Percentiles rank a stretch among this genome's conserved stretches.
Evolutionary conservation across 495 filamentous ascomycete genomes (phyloP).

Genomic region (Penicillium ochrochloron): DNA sequence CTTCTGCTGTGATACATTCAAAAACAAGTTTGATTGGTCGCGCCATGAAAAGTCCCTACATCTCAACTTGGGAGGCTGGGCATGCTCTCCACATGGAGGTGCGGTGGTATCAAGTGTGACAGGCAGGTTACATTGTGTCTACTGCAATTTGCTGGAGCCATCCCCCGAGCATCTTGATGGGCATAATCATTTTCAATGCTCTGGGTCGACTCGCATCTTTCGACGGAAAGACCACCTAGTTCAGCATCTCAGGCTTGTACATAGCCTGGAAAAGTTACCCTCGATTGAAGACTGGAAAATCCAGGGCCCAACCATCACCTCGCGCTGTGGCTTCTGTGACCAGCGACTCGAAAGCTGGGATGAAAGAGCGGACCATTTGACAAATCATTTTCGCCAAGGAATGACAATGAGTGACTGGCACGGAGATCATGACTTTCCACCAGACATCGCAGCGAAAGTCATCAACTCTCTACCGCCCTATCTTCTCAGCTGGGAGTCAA

Average conservation of each 20-base stretch:
- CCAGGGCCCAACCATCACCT: conserved; percentile 59
- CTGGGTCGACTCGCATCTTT: conserved; percentile 66
- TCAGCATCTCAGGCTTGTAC: conserved; percentile 74
- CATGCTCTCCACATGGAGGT: conserved; percentile 66
- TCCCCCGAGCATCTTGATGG: conserved; percentile 22
- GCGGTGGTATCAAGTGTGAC: conserved; percentile 47
- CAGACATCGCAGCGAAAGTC: conserved; percentile 62
- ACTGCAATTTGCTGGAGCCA: conserved; percentile 29
- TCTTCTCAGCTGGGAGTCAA: conserved; percentile 34
- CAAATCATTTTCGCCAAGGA: conserved; percentile 66
- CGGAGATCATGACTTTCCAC: conserved; percentile 71
- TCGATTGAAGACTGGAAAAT: conserved; percentile 74
- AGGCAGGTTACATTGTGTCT: conserved; percentile 46
- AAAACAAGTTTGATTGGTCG: conserved; percentile 81
- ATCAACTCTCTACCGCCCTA: conserved; percentile 66
- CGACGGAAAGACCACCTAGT: conserved; percentile 80
- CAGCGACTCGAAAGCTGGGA: conserved; percentile 63
- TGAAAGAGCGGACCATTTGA: conserved; percentile 63
- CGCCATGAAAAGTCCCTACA: conserved; percentile 83
- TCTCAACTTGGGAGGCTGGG: conserved; percentile 75
- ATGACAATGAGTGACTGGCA: conserved; percentile 69
- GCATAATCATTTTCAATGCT: conserved; percentile 66
- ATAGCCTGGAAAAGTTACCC: conserved; percentile 61
- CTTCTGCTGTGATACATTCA: conserved; percentile 80
- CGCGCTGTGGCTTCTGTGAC: conserved; percentile 70